These are phyloP conservation scores for Yarrowia alimentaria DNA, from an alignment of 805 yeast species.

Conservation along the genomic window DNA sequence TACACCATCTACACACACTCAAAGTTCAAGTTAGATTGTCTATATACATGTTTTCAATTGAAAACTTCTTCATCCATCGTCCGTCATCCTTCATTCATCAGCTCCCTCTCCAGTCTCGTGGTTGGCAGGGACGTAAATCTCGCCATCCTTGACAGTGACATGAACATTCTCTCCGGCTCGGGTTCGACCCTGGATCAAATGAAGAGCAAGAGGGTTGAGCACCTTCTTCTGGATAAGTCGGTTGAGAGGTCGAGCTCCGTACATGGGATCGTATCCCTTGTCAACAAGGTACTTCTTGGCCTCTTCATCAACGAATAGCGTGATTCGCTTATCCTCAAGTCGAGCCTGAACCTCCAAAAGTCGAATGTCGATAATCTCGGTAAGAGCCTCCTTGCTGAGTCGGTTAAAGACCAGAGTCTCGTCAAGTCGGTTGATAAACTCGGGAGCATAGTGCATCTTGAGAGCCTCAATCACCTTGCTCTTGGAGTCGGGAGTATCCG, in stretches of 20 bases:
- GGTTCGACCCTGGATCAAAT: slow-evolving; percentile 76
- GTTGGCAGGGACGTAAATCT: slow-evolving; percentile 49
- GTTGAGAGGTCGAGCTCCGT: slow-evolving; percentile 96
- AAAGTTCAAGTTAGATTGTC: too few relatives aligned
- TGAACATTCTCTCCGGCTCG: slow-evolving; percentile 54
- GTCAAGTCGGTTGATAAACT: slow-evolving; percentile 89
- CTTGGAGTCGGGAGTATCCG: slow-evolving; percentile 58
- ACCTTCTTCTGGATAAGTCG: slow-evolving; percentile 78
- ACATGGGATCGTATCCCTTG: slow-evolving; percentile 84
- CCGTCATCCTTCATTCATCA: background rate
- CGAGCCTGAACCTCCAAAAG: slow-evolving; percentile 77
- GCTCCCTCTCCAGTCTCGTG: slow-evolving; percentile 33
- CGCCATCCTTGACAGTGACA: slow-evolving; percentile 49
- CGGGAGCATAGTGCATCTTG: slow-evolving; percentile 82
- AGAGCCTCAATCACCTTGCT: slow-evolving; percentile 62
- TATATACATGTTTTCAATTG: too few relatives aligned
- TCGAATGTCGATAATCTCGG: slow-evolving; percentile 81
- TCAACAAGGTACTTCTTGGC: slow-evolving; percentile 79
- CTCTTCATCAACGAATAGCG: slow-evolving; percentile 51
- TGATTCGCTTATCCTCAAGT: slow-evolving; percentile 72
- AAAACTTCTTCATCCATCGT: background rate
- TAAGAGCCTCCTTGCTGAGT: slow-evolving; percentile 69
- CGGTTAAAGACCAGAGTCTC: slow-evolving; percentile 93
- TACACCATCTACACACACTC: too few relatives aligned
- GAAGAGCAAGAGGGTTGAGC: slow-evolving; percentile 84